A percentile compares a stretch with the other conserved stretches of the same genome.
Conservation (phyloP, 805 yeast species). For the Millerozyma acaciae region DNA sequence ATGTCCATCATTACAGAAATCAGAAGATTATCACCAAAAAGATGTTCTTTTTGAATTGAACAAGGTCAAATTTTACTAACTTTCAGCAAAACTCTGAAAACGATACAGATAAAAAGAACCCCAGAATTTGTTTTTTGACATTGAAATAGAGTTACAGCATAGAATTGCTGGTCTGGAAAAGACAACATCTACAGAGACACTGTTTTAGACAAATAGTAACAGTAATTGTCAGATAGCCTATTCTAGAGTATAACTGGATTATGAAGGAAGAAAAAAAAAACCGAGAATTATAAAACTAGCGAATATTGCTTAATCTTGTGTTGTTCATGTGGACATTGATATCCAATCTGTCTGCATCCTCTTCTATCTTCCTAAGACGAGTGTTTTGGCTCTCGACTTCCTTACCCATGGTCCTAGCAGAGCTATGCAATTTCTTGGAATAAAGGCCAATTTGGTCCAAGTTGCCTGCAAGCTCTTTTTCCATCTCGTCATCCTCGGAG, state of each 20-base stretch:
- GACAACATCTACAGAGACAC: too few relatives aligned
- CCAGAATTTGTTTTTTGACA: too few relatives aligned
- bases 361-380: constrained; percentile 72
- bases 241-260: not conserved
- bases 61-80: too few relatives aligned
- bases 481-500: constrained; percentile 90
- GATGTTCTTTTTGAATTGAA: too few relatives aligned
- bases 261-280: not conserved
- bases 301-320: constrained; percentile 56
- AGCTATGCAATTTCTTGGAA: constrained; percentile 64
- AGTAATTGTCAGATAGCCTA: too few relatives aligned
- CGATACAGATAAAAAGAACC: too few relatives aligned
- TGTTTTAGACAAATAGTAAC: too few relatives aligned
- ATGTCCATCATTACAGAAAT: too few relatives aligned
- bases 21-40: too few relatives aligned
- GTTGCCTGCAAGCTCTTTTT: constrained; percentile 79
- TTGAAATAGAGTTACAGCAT: too few relatives aligned
- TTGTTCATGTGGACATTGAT: constrained; percentile 78
- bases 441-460: constrained; percentile 71
- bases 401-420: constrained; percentile 68
- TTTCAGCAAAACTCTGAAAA: too few relatives aligned
- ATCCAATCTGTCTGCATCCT: constrained; percentile 80
- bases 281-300: constrained; percentile 14
- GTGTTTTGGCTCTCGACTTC: constrained; percentile 78
- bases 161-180: too few relatives aligned